Base-by-base conservation (phyloP, 176 grass and related monocot genomes). In the Echinochloa phyllopogon region DNA sequence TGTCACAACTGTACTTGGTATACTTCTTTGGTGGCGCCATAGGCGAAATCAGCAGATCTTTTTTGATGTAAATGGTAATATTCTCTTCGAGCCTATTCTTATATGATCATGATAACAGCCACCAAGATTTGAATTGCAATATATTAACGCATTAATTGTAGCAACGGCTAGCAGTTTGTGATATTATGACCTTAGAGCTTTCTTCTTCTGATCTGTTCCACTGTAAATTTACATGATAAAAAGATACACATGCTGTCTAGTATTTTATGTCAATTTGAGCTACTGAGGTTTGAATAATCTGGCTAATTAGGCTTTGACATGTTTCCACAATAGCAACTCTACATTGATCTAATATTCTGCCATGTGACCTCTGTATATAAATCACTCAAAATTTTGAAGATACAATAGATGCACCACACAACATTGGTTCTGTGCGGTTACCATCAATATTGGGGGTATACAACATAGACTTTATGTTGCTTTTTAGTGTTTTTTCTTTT, bases 11-110 rank as follows among this genome's bases (percentile, higher is more conserved):
- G 41, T 61, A 45, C 65, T 83, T 42, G 65, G 87, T 81, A 75
- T 98, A 76, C 76, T 98, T 87, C 85, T 98, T 82, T 95, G 89
- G 91, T 94, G 91, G 85, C 93, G 81, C n/a, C 74, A 94, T 74
- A 94, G 84, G 91, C 83, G 47, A 74, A 98, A 94, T 69, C 96
- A 98, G 48, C 96, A 95, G 79, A 85, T 98, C 53, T 98, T 98
- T 74, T 98, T 95, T 80, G 96, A 98, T 48, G 93, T 98, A 72
- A 95, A 95, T 43, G 96, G 96, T 98, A 84, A 94, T 82, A 65
- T 50, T 84, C 44, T 53, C 48, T 76, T 29, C 0, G 1, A 45
- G 69, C 29, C 6, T 72, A 7, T 59, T 6, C 33, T 37, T 78
- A 49, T 86, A 27, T 23, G 5, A 36, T 63, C 44, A 49, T 73